Base-by-base conservation (phyloP, 1,284 basidiomycete species). In the Omphalotus olearius region DNA sequence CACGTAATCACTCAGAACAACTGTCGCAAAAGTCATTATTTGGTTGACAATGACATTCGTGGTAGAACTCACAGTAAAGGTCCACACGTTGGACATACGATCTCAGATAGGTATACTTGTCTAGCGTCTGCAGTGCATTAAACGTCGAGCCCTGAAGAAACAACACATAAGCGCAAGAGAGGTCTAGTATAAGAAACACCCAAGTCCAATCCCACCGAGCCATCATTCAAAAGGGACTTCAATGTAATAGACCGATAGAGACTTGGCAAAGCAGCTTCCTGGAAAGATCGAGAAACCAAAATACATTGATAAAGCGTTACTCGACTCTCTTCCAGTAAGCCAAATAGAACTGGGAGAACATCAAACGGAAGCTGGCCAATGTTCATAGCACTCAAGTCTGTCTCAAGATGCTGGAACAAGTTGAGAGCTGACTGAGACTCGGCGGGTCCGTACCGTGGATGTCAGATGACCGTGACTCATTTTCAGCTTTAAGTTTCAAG, bases 1-100 rank as follows among this genome's bases (percentile, higher is more conserved):
- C 36, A 50, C 43, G 44, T 54, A 54, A 14, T 54, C 52, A 17
- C 28, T 46, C 5, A 54, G 52, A 10, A 44, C 44, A 35, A 54
- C 52, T 54, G 5, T 20, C 10, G 17, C 16, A 20, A 18, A 10
- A 3, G n/a, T 23, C 25, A 17, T 10, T 30, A 10, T 35, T 23
- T 11, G 6, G 9, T n/a, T 43, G 0, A 14, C 10, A 6, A 18
- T 26, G 28, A 18, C 26, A 39, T 13, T 11, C 3, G 13, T 17
- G 2, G n/a, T 16, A 38, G 6, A 6, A 41, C 52, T 45, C 23
- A 50, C 52, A 54, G 30, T 37, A 37, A 23, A 54, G 33, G 9
- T 42, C 39, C 10, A 54, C 52, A 16, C 30, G 23, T 42, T 44
- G 36, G 6, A 54, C 52, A 41, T 54, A 46, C 25, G 47, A n/a